Evolutionary conservation across 176 grass and related monocot species (phyloP).

Genomic region (Sorghum bicolor): Sorghum_bicolor_NCBIv3 NC_012877.2:5777001-5777500

Average conservation of each 20-base stretch:
- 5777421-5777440: neutral
- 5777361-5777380: neutral
- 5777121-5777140: slow-evolving; percentile 91
- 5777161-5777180: slow-evolving; percentile 80
- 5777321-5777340: slow-evolving; percentile 86
- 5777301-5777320: slow-evolving; percentile 79
- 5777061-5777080: slow-evolving; percentile 41
- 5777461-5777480: neutral
- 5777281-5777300: slow-evolving; percentile 79
- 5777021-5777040: neutral
- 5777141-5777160: slow-evolving; percentile 92
- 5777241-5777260: slow-evolving; percentile 82
- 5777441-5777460: neutral
- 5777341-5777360: slow-evolving; percentile 80
- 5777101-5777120: slow-evolving; percentile 92
- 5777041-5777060: neutral
- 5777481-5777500: neutral
- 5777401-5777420: slow-evolving; percentile 2
- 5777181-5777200: slow-evolving; percentile 79
- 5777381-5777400: neutral
- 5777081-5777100: slow-evolving; percentile 75
- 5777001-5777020: neutral
- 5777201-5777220: slow-evolving; percentile 71
- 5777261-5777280: slow-evolving; percentile 86
- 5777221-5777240: slow-evolving; percentile 87